Evolutionary conservation across 202 grass and related monocot genomes (phyloP).

Genomic region (Bolboschoenoplectus hybrid): DNA sequence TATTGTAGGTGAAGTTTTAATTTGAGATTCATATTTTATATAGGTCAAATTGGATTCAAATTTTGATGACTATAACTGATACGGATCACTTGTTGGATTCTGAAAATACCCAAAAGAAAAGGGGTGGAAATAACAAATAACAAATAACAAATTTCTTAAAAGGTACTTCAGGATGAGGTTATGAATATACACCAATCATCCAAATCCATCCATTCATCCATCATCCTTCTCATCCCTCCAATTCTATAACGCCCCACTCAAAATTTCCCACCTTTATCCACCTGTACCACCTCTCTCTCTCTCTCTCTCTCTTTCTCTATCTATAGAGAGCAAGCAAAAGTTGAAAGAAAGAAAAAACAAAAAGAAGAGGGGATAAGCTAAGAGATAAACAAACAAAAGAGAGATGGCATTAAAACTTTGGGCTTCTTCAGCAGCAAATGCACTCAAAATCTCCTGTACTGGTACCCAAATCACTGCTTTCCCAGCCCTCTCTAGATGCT

Average conservation of each 20-base stretch:
- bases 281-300: conserved; percentile 27
- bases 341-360: not conserved
- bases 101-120: not conserved
- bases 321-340: conserved; percentile 18
- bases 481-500: conserved; percentile 68
- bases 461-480: conserved; percentile 45
- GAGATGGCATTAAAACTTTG: conserved; percentile 80
- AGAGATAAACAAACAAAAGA: not conserved
- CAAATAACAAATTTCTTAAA: not conserved
- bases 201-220: conserved; percentile 55
- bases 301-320: conserved; percentile 27
- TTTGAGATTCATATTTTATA: too few relatives aligned
- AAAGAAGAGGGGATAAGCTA: conserved; percentile 19
- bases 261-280: conserved; percentile 32
- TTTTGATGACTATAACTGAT: not conserved
- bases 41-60: too few relatives aligned
- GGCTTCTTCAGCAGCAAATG: conserved; percentile 86
- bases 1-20: too few relatives aligned
- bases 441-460: conserved; percentile 68
- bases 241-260: conserved; percentile 29
- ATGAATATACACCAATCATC: conserved; percentile 51
- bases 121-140: not conserved
- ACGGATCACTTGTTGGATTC: not conserved
- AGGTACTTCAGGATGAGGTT: conserved; percentile 45
- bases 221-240: conserved; percentile 25